Percentiles rank a stretch among this genome's conserved stretches.
Evolutionary conservation across 1,139 yeast species (phyloP).

Genomic region (Geotrichum restrictum): DNA sequence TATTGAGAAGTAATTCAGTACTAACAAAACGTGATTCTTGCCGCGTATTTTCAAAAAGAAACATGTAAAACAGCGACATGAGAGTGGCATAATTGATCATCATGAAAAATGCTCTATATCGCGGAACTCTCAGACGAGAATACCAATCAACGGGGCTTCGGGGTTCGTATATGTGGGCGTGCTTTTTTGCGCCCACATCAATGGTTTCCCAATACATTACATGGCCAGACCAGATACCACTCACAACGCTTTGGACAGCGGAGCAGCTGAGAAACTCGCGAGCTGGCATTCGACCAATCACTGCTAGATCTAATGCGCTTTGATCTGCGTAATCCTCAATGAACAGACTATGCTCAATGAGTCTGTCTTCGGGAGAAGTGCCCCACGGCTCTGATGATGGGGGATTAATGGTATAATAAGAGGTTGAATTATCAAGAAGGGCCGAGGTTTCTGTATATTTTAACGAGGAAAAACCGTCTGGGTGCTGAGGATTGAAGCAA

Average conservation of each 20-base stretch:
- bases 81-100: constrained; percentile 34
- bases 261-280: constrained; percentile 15
- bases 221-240: constrained; percentile 36
- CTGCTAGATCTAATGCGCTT: constrained; percentile 16
- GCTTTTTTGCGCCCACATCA: constrained; percentile 28
- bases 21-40: constrained; percentile 12
- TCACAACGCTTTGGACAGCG: constrained; percentile 14
- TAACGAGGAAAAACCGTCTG: not conserved
- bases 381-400: not conserved
- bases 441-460: not conserved
- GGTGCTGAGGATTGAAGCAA: not conserved
- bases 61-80: constrained; percentile 31
- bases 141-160: constrained; percentile 27
- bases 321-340: constrained; percentile 17
- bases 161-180: constrained; percentile 28
- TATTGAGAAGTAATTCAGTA: constrained; percentile 32
- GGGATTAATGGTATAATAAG: not conserved
- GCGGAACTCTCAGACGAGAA: constrained; percentile 37
- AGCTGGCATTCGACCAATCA: constrained; percentile 12
- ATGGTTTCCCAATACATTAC: constrained; percentile 38
- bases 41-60: constrained; percentile 26
- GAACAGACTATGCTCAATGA: constrained; percentile 18
- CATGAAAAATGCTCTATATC: constrained; percentile 34
- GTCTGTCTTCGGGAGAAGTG: constrained; percentile 11
- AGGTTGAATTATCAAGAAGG: not conserved